These are phyloP conservation scores for Drechslera avenae DNA, from an alignment of 2,329 filamentous ascomycete species.

Conservation along the genomic window DNA sequence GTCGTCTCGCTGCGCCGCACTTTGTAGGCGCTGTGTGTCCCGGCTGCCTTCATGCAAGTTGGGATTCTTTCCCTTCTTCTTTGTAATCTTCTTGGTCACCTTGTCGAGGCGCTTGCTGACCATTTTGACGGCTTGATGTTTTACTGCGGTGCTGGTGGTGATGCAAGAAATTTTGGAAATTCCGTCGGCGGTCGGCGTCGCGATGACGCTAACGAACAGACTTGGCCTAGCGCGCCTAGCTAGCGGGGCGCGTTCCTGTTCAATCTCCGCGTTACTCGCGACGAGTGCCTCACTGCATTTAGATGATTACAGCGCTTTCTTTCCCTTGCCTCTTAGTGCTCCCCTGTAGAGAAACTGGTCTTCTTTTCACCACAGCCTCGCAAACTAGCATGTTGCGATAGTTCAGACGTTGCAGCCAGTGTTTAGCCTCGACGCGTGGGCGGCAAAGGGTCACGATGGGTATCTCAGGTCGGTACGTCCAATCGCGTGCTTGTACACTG, in stretches of 20 bases:
- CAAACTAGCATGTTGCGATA: constrained; percentile 28
- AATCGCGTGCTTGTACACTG: constrained; percentile 23
- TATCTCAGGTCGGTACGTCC: constrained; percentile 43
- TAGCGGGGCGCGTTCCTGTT: constrained; percentile 31
- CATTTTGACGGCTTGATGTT: constrained; percentile 29
- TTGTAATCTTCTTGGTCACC: constrained; percentile 84
- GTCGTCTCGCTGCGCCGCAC: constrained; percentile 80
- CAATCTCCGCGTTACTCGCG: constrained; percentile 22
- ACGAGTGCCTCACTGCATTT: constrained; percentile 22
- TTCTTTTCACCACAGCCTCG: not conserved
- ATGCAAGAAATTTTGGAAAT: constrained; percentile 35
- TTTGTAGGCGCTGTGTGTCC: constrained; percentile 80
- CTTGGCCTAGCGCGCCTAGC: constrained; percentile 1
- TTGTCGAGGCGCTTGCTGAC: constrained; percentile 71
- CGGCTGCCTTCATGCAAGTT: constrained; percentile 86
- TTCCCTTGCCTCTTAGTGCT: constrained; percentile 4
- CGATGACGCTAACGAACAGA: constrained; percentile 16
- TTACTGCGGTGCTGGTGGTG: constrained; percentile 9
- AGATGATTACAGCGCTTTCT: constrained; percentile 15
- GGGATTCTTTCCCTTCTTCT: constrained; percentile 79
- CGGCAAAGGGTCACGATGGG: constrained; percentile 46
- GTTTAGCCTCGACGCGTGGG: constrained; percentile 34
- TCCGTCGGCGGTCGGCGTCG: constrained; percentile 15
- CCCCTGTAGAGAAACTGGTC: constrained; percentile 3
- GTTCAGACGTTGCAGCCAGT: constrained; percentile 19